Percentiles rank a stretch among this genome's conserved stretches.
Evolutionary conservation across 2,329 filamentous ascomycete genomes (phyloP).

Genomic region (Fusarium clavum): DNA sequence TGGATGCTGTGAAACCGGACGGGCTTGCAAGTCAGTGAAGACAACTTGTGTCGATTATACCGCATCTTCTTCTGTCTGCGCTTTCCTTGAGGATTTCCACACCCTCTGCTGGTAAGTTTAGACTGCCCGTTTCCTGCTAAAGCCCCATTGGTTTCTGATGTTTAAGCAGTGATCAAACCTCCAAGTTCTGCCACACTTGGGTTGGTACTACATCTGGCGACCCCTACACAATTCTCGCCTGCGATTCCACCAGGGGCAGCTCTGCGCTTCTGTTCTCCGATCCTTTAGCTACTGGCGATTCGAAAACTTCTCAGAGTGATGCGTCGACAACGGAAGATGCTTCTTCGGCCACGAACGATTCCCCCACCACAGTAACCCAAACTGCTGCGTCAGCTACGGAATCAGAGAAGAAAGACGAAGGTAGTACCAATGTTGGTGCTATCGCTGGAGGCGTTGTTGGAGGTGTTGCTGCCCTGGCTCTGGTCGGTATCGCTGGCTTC

Average conservation of each 20-base stretch:
- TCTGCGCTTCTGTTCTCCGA: conserved; percentile 49
- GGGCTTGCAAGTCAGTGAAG: conserved; percentile 48
- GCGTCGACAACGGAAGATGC: conserved; percentile 22
- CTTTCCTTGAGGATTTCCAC: conserved; percentile 47
- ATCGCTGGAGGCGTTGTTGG: conserved; percentile 62
- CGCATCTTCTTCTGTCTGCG: conserved; percentile 42
- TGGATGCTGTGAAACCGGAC: conserved; percentile 50
- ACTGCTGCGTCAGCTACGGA: conserved; percentile 24
- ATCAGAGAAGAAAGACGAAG: conserved; percentile 45
- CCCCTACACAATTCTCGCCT: conserved; percentile 46
- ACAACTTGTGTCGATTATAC: conserved; percentile 50
- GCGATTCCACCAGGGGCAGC: conserved; percentile 41
- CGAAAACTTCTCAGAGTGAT: conserved; percentile 14
- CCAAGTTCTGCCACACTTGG: conserved; percentile 48
- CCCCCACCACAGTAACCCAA: conserved; percentile 14
- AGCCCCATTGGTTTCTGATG: conserved; percentile 12
- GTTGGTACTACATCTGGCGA: conserved; percentile 40
- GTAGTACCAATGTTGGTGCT: conserved; percentile 52
- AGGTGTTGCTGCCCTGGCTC: conserved; percentile 56
- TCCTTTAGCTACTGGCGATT: conserved; percentile 37
- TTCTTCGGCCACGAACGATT: conserved; percentile 10
- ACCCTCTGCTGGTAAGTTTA: conserved; percentile 52
- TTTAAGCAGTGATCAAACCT: conserved; percentile 22
- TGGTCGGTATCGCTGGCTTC: conserved; percentile 56
- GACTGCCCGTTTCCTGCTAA: not conserved